Evolutionary conservation across 345 rosid species (phyloP).

Genomic region (Arabidopsis suecica): DNA sequence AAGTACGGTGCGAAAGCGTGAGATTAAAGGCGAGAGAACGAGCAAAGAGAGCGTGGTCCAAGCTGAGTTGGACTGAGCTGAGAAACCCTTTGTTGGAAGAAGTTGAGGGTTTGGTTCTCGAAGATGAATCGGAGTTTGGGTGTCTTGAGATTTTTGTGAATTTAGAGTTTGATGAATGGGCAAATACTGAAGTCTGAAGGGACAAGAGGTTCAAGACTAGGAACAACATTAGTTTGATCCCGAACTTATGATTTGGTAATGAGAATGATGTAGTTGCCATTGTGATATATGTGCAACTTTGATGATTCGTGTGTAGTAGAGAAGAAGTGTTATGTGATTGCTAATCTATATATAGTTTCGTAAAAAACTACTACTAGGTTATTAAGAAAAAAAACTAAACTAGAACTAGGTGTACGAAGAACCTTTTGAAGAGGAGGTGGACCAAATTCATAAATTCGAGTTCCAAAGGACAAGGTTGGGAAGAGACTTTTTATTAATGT

Average conservation of each 20-base stretch:
- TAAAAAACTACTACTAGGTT: not conserved
- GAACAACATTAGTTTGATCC: slow-evolving; percentile 18
- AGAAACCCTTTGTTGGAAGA: slow-evolving; percentile 39
- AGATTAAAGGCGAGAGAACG: slow-evolving; percentile 42
- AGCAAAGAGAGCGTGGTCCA: slow-evolving; percentile 45
- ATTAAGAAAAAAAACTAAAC: not conserved
- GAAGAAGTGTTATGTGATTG: slow-evolving; percentile 36
- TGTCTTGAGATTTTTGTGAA: slow-evolving; percentile 36
- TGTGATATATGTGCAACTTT: slow-evolving; percentile 23
- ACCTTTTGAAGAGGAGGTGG: slow-evolving; percentile 16
- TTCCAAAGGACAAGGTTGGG: not conserved
- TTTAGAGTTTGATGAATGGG: slow-evolving; percentile 40
- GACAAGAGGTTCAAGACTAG: slow-evolving; percentile 14
- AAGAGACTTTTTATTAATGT: not conserved
- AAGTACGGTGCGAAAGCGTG: slow-evolving; percentile 19
- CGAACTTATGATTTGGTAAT: slow-evolving; percentile 11
- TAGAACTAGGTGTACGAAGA: slow-evolving; percentile 30
- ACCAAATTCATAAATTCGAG: slow-evolving; percentile 16
- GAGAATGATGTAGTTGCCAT: slow-evolving; percentile 31
- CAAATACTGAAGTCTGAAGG: slow-evolving; percentile 25
- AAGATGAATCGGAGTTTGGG: slow-evolving; percentile 28
- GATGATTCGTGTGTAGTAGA: slow-evolving; percentile 25
- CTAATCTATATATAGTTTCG: slow-evolving; percentile 19
- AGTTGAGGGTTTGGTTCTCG: slow-evolving; percentile 28
- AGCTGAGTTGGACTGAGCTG: slow-evolving; percentile 43